Conservation (phyloP, 2,329 filamentous ascomycete species). For the Fusarium tjaetaba region DNA sequence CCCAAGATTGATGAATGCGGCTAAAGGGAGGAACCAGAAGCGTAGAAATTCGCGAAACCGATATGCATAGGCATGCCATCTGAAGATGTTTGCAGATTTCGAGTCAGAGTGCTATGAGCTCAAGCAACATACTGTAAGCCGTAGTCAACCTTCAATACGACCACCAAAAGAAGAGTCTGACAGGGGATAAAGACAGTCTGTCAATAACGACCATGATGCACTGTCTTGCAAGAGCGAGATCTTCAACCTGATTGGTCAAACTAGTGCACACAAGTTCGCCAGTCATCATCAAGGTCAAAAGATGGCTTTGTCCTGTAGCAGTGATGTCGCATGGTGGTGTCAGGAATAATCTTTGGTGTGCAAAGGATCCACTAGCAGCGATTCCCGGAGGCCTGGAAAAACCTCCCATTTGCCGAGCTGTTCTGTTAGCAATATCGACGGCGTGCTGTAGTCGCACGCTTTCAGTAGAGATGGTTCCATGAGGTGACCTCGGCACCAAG, state of each 20-base stretch:
- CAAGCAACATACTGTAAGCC: background rate
- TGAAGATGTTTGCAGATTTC: background rate
- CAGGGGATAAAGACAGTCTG: constrained; percentile 11
- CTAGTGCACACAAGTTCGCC: constrained; percentile 12
- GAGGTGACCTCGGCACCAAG: constrained; percentile 26
- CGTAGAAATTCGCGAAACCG: constrained; percentile 11
- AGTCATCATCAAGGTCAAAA: constrained; percentile 20
- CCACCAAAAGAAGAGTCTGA: background rate
- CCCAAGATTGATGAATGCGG: constrained; percentile 32
- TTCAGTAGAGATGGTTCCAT: constrained; percentile 33
- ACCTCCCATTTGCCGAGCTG: constrained; percentile 42
- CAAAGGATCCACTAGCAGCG: constrained; percentile 38
- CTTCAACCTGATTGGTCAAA: constrained; percentile 14
- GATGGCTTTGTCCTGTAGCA: constrained; percentile 19
- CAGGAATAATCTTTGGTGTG: constrained; percentile 46
- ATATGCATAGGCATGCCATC: background rate
- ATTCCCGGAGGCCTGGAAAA: constrained; percentile 44
- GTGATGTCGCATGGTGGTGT: constrained; percentile 35
- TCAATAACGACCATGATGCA: constrained; percentile 3
- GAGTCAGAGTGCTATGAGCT: constrained; percentile 4
- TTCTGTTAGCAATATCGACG: constrained; percentile 36
- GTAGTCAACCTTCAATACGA: background rate
- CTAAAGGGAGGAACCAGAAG: constrained; percentile 33
- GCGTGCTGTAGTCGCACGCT: constrained; percentile 42
- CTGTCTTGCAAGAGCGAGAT: constrained; percentile 5